Evolutionary conservation across 2,329 filamentous ascomycete genomes (phyloP), one percentile per base, ranked within the genome.

Genomic region (Aspergillus flavus): DNA sequence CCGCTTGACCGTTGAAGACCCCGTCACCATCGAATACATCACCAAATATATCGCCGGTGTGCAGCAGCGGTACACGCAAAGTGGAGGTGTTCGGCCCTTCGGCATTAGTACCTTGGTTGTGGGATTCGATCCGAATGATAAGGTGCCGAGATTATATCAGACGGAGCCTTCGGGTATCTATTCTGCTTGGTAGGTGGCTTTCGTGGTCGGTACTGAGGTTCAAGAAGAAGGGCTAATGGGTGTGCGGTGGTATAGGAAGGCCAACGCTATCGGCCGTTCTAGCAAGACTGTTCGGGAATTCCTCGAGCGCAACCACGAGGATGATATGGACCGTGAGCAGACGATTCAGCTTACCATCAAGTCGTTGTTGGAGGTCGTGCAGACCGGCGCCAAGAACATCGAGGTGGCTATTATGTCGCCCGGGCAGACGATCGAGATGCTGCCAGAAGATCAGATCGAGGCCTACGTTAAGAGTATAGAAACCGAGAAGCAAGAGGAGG

Each of bases 131-230:
- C 92, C 93, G 72, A 92, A 92, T 72, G 94, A 93, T 84, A 89
- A 91, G 76, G 90, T 90, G 61, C 94, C 95, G 60, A 88, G 94
- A 72, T 85, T 99, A 65, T 99, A 98, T 81, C 94, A 97, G 87
- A 99, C 95, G 4, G 95, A 99, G 83, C 95, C 96, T n/a, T 97
- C 93, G 67, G 95, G 96, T 64, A 99, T 99, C 80, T 99, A 98
- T 85, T 97, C 93, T 62, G 95, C 95, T 79, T 99, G 95, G 95
- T 98, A 85, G 59, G 87, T 61, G 39, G 56, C 62, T 14, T 21
- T 58, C 12, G 16, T 43, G n/a, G 55, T 7, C 58, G 30, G 26
- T 21, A 36, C 46, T 52, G 48, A 19, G 34, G 43, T 26, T 14
- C 19, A 36, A 34, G 30, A 30, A 26, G 6, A 50, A 5, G 6